Evolutionary conservation across 345 rosid genomes (phyloP).

Genomic region (Diplotaxis tenuifolia): DNA sequence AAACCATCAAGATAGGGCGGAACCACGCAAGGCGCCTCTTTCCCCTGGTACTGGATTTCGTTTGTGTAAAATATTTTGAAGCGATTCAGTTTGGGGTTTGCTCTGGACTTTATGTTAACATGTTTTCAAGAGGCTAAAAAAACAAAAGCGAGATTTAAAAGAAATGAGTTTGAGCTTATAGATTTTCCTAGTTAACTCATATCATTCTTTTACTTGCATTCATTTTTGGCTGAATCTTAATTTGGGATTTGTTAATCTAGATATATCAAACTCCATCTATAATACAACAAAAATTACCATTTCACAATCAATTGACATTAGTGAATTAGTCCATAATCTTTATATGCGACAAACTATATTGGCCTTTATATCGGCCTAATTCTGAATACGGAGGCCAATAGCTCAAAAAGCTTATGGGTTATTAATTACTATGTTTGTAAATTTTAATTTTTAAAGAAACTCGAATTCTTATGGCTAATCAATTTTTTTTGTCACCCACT

Average conservation of each 20-base stretch:
- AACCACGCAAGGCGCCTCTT: neutral
- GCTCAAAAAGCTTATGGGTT: neutral
- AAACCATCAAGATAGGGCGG: conserved; percentile 26
- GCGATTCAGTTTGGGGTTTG: conserved; percentile 21
- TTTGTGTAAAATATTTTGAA: conserved; percentile 25
- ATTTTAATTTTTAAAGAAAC: neutral
- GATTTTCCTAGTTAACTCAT: neutral
- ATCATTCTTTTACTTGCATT: neutral
- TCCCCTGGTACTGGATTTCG: neutral
- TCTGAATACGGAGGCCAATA: neutral
- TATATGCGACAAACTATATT: neutral
- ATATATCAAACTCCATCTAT: neutral
- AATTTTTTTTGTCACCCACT: neutral
- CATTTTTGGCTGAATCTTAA: neutral
- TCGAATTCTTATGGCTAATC: neutral
- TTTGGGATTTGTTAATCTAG: neutral
- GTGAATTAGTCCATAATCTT: neutral
- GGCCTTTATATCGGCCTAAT: neutral
- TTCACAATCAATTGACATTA: neutral
- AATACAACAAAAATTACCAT: neutral
- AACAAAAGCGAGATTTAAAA: neutral
- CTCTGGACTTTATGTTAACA: conserved; percentile 16
- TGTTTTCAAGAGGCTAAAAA: conserved; percentile 11
- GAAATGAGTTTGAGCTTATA: conserved; percentile 10
- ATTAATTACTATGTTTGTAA: neutral